phyloP scores from a whole-genome alignment of 345 rosid genomes.

The Gossypium mustelinum region DNA sequence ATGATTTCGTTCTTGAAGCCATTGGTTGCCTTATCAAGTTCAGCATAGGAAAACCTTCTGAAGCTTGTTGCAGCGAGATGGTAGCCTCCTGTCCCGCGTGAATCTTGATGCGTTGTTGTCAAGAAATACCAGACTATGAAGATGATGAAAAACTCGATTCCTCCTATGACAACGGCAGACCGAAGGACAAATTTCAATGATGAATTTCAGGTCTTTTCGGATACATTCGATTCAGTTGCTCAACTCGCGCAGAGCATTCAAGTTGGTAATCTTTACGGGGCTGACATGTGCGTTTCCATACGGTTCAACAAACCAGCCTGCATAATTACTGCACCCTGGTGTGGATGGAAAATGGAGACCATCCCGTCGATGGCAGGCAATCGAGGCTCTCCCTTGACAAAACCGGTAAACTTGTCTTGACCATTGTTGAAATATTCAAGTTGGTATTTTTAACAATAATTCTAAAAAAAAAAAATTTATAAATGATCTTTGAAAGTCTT shows the following conservation, averaged over 20 bases:
- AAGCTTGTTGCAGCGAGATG: slow-evolving; percentile 20
- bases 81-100: background rate
- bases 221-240: background rate
- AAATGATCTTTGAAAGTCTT: too few species aligned
- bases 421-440: too few species aligned
- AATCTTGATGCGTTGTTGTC: background rate
- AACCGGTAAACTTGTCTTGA: too few species aligned
- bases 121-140: background rate
- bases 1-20: slow-evolving; percentile 27
- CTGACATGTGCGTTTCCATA: background rate
- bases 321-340: too few species aligned
- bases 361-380: too few species aligned
- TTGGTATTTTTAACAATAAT: too few species aligned
- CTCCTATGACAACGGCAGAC: background rate
- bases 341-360: too few species aligned
- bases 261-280: slow-evolving; percentile 25
- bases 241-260: slow-evolving; percentile 13
- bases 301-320: too few species aligned
- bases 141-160: background rate
- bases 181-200: background rate
- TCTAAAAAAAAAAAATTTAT: too few species aligned
- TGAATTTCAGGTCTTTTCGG: background rate
- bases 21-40: slow-evolving; percentile 28
- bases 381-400: too few species aligned
- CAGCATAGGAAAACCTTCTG: slow-evolving; percentile 18